Conservation (phyloP, 352 stramenopile species). For the Phytophthora sansomeana region DNA sequence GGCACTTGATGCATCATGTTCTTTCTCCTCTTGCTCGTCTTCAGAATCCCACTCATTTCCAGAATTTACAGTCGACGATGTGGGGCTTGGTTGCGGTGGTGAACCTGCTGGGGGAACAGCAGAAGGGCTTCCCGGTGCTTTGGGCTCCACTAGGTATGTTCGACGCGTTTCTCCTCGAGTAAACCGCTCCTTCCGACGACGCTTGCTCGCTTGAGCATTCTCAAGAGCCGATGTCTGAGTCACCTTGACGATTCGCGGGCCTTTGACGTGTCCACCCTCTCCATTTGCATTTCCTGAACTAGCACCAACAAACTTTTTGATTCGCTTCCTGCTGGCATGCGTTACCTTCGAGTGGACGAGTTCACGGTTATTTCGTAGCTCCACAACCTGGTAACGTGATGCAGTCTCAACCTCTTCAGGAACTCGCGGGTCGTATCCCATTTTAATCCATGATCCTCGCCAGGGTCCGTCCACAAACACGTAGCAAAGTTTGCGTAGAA, state of each 20-base stretch:
- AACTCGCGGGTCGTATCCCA: conserved; percentile 78
- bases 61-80: conserved; percentile 28
- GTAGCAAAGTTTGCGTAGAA: conserved; percentile 82
- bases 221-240: conserved; percentile 75
- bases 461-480: conserved; percentile 87
- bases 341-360: conserved; percentile 85
- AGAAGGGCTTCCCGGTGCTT: conserved; percentile 1
- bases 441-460: conserved; percentile 84
- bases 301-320: conserved; percentile 59
- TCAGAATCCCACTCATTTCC: conserved; percentile 59
- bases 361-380: conserved; percentile 83
- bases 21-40: conserved; percentile 47
- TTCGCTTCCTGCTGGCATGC: conserved; percentile 68
- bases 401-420: conserved; percentile 40
- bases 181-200: conserved; percentile 74
- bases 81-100: conserved; percentile 21
- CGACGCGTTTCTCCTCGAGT: conserved; percentile 64
- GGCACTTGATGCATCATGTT: conserved; percentile 26
- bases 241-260: conserved; percentile 75
- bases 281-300: conserved; percentile 35
- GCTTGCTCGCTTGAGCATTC: conserved; percentile 69
- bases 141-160: conserved; percentile 65
- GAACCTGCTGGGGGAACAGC: conserved; percentile 7
- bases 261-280: conserved; percentile 63
- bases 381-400: conserved; percentile 77